A percentile compares a stretch with the other conserved stretches of the same genome.
Conservation (phyloP, 768 basidiomycete genomes). For the Sarcomyxa edulis region DNA sequence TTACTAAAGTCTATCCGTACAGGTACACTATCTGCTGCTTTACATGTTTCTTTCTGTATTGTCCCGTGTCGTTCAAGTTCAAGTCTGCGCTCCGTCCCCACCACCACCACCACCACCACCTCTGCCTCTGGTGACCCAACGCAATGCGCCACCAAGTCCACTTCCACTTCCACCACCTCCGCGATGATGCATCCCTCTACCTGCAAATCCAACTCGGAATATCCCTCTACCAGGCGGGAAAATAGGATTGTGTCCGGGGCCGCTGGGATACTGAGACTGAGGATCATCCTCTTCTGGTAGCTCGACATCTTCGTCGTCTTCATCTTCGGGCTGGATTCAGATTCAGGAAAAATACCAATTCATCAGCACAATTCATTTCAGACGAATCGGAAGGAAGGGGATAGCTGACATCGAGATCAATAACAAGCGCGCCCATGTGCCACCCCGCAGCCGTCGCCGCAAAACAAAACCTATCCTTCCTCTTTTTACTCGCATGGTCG, state of each 20-base stretch:
- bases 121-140: no score
- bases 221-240: conserved; percentile 11
- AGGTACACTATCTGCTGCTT: no score
- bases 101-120: no score
- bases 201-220: conserved; percentile 58
- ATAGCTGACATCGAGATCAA: conserved; percentile 67
- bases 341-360: conserved; percentile 15
- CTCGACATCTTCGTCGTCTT: conserved; percentile 31
- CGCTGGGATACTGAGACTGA: no score
- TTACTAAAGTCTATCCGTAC: no score
- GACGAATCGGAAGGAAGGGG: no score
- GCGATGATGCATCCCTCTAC: conserved; percentile 36
- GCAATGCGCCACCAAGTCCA: no score
- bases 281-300: conserved; percentile 13
- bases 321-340: conserved; percentile 26
- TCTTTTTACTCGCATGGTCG: conserved; percentile 45
- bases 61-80: no score
- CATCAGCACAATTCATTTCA: conserved; percentile 7
- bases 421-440: conserved; percentile 88
- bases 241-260: conserved; percentile 10
- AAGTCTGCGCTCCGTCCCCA: no score
- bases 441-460: conserved; percentile 80
- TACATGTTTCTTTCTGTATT: no score
- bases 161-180: no score
- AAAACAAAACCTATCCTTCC: conserved; percentile 69